phyloP scores from a whole-genome alignment of 208 protist genomes.

The Acanthamoeba polyphaga region DNA sequence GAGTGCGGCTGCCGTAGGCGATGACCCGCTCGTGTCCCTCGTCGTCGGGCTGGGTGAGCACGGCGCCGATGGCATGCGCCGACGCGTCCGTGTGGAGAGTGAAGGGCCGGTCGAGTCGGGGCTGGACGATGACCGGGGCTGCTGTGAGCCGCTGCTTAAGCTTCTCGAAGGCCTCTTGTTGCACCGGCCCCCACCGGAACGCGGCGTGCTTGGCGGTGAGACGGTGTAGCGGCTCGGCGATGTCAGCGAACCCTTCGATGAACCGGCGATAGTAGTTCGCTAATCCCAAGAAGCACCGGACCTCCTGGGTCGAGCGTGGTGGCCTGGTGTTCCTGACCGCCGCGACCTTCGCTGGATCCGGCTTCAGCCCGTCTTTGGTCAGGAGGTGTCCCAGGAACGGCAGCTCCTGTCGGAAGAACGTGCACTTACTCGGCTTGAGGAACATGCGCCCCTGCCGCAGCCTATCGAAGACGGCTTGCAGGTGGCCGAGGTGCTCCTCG shows the following conservation, averaged over 20 bases:
- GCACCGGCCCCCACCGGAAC: not conserved
- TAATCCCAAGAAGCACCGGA: not conserved
- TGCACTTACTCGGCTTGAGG: not conserved
- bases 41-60: constrained; percentile 14
- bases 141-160: not conserved
- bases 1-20: constrained; percentile 21
- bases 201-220: not conserved
- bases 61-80: not conserved
- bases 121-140: not conserved
- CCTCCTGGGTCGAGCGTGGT: not conserved
- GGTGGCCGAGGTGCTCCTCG: not conserved
- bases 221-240: not conserved
- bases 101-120: not conserved
- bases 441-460: not conserved
- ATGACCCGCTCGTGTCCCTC: not conserved
- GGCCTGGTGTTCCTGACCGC: not conserved
- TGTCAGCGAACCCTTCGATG: not conserved
- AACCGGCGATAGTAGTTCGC: constrained; percentile 33
- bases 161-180: not conserved
- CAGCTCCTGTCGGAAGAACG: not conserved
- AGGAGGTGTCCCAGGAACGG: constrained; percentile 8
- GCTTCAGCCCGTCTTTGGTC: not conserved
- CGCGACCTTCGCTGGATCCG: not conserved
- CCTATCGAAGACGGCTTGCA: not conserved
- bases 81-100: constrained; percentile 51